Conservation (phyloP, 371 early-diverging fungal species). For the Capillidium rhysosporum region DNA sequence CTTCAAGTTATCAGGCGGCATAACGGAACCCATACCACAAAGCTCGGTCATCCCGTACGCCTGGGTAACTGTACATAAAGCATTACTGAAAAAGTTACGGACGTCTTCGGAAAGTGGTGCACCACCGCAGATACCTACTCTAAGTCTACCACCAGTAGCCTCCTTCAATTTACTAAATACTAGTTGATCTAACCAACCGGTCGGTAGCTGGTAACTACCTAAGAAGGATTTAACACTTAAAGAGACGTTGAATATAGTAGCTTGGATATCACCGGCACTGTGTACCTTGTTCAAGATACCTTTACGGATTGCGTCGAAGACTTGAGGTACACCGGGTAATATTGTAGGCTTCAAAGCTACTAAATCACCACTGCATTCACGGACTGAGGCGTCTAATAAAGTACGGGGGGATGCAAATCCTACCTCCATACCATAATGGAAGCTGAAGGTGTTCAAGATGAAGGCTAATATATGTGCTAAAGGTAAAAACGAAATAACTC, state of each 20-base stretch:
- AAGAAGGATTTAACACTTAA: not conserved
- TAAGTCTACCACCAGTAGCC: constrained; percentile 83
- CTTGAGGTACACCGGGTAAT: constrained; percentile 83
- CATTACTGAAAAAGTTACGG: constrained; percentile 64
- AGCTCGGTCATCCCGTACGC: constrained; percentile 69
- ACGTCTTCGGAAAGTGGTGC: constrained; percentile 77
- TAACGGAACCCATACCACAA: constrained; percentile 38
- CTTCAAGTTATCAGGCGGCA: constrained; percentile 33
- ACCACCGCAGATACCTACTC: constrained; percentile 79
- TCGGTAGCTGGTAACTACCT: not conserved
- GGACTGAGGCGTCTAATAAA: constrained; percentile 71
- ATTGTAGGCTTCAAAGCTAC: constrained; percentile 77
- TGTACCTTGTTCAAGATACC: constrained; percentile 55
- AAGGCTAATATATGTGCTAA: constrained; percentile 85
- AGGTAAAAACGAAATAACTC: constrained; percentile 81
- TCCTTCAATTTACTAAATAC: constrained; percentile 11
- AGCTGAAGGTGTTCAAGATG: constrained; percentile 47
- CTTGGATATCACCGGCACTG: constrained; percentile 16
- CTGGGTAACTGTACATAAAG: constrained; percentile 69
- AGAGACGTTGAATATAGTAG: not conserved
- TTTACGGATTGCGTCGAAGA: constrained; percentile 84
- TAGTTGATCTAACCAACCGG: not conserved
- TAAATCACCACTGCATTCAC: constrained; percentile 88
- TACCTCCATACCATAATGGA: constrained; percentile 54
- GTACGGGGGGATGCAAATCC: constrained; percentile 80